phyloP scores from a whole-genome alignment of 2,329 filamentous ascomycete species.

The Neofusicoccum parvum region DNA sequence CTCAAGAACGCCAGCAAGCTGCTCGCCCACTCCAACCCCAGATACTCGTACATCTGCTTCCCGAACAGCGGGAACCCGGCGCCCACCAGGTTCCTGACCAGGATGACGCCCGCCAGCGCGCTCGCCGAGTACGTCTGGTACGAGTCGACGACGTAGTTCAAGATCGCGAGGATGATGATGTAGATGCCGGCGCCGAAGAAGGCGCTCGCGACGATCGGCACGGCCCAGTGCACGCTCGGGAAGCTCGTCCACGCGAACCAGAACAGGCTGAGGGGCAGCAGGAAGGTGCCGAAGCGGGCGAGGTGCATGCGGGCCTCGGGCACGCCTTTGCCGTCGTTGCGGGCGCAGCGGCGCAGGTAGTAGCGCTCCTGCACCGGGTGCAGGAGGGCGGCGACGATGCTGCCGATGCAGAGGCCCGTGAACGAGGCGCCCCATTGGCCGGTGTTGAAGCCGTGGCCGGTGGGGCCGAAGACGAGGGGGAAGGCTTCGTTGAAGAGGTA shows the following conservation, averaged over 20 bases:
- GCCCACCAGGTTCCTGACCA: constrained; percentile 26
- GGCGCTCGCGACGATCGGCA: constrained; percentile 25
- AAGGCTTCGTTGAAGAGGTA: constrained; percentile 27
- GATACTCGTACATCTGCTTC: constrained; percentile 32
- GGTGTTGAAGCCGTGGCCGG: constrained; percentile 26
- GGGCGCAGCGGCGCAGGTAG: constrained; percentile 24
- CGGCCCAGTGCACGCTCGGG: constrained; percentile 23
- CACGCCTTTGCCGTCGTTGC: constrained; percentile 27
- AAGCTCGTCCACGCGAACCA: constrained; percentile 30
- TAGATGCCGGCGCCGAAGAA: constrained; percentile 28
- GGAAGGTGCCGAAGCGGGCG: constrained; percentile 20
- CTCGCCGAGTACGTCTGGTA: constrained; percentile 25
- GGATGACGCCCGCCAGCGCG: constrained; percentile 24
- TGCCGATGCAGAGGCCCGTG: constrained; percentile 29
- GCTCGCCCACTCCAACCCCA: constrained; percentile 42
- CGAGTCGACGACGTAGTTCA: constrained; percentile 28
- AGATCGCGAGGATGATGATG: constrained; percentile 28
- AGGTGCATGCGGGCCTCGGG: constrained; percentile 33
- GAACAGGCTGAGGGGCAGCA: constrained; percentile 31
- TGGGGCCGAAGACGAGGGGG: constrained; percentile 25
- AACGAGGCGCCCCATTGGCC: constrained; percentile 27
- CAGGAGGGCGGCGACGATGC: constrained; percentile 24
- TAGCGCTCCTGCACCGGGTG: constrained; percentile 28
- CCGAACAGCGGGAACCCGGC: constrained; percentile 35
- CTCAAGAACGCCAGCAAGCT: constrained; percentile 43